A percentile compares a stretch with the other conserved stretches of the same genome.
phyloP scores from a whole-genome alignment of 352 stramenopile species.

The Phytophthora brassicae region DNA sequence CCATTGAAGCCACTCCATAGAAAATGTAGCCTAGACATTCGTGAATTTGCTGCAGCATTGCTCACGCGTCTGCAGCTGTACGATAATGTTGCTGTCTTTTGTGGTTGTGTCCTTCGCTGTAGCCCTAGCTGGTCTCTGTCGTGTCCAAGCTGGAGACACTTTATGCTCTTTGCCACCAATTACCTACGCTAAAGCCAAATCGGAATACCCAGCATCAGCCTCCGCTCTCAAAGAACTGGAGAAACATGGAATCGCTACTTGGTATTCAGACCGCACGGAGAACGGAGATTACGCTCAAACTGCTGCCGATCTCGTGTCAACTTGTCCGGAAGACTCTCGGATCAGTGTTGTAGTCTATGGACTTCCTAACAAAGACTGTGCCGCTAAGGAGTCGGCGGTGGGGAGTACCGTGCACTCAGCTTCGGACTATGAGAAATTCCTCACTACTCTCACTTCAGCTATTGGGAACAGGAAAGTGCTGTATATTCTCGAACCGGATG shows the following conservation, averaged over 20 bases:
- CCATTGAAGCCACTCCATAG: slow-evolving; percentile 11
- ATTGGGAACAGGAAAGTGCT: slow-evolving; percentile 63
- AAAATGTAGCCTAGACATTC: no score
- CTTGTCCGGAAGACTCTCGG: slow-evolving; percentile 41
- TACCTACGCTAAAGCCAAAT: slow-evolving; percentile 50
- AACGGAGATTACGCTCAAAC: slow-evolving; percentile 43
- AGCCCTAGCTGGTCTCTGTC: background rate
- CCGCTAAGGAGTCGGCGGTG: slow-evolving; percentile 45
- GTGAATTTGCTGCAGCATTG: slow-evolving; percentile 31
- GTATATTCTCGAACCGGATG: slow-evolving; percentile 72
- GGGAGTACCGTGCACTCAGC: slow-evolving; percentile 41
- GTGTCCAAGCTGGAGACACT: slow-evolving; percentile 34
- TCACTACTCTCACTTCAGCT: slow-evolving; percentile 42
- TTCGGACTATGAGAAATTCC: slow-evolving; percentile 49
- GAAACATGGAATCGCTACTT: slow-evolving; percentile 58
- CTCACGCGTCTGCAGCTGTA: background rate
- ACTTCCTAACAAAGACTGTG: slow-evolving; percentile 77
- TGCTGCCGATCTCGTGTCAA: slow-evolving; percentile 33
- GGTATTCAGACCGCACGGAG: slow-evolving; percentile 58
- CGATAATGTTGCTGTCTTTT: slow-evolving; percentile 22
- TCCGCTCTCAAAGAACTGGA: slow-evolving; percentile 57
- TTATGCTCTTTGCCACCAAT: slow-evolving; percentile 53
- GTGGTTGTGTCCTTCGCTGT: slow-evolving; percentile 15
- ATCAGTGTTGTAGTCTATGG: slow-evolving; percentile 72
- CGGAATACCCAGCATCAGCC: slow-evolving; percentile 39